A percentile compares a stretch with the other conserved stretches of the same genome.
These are phyloP conservation scores for Backusella tuberculispora DNA, from an alignment of 192 early-diverging fungal genomes.

Conservation along the genomic window DNA sequence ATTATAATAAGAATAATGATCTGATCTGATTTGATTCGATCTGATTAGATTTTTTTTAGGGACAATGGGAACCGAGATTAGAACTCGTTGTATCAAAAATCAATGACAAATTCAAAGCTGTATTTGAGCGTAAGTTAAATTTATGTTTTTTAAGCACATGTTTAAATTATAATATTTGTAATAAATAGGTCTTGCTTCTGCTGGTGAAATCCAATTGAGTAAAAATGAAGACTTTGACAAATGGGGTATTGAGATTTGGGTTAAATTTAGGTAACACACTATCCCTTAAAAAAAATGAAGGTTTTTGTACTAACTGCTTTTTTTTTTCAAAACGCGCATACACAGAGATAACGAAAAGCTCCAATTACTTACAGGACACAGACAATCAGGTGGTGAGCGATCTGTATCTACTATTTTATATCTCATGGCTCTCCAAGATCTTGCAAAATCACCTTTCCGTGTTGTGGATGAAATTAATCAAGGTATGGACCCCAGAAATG, in stretches of 20 bases:
- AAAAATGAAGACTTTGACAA: slow-evolving; percentile 83
- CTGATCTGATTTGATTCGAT: neutral
- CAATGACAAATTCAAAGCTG: slow-evolving; percentile 45
- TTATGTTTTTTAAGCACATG: neutral
- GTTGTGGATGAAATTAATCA: slow-evolving; percentile 99
- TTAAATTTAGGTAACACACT: slow-evolving; percentile 79
- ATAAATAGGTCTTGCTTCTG: slow-evolving; percentile 70
- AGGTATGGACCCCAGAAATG: slow-evolving; percentile 98
- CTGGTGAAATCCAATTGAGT: slow-evolving; percentile 70
- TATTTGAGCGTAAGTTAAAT: neutral
- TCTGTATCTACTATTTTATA: slow-evolving; percentile 97
- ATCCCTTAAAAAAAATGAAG: neutral
- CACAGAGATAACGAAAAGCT: slow-evolving; percentile 76
- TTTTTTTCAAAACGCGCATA: neutral
- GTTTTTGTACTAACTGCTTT: neutral
- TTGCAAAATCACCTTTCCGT: slow-evolving; percentile 91
- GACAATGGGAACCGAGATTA: slow-evolving; percentile 73
- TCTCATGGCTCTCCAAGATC: slow-evolving; percentile 88
- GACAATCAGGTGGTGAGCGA: slow-evolving; percentile 97
- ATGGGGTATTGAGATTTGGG: slow-evolving; percentile 95
- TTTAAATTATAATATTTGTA: neutral
- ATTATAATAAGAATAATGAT: neutral
- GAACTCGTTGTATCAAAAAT: slow-evolving; percentile 62
- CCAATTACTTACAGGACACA: slow-evolving; percentile 81
- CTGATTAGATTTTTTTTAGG: slow-evolving; percentile 35